Conservation (phyloP, 2,329 filamentous ascomycete species). For the Xylariaceae sp. region DNA sequence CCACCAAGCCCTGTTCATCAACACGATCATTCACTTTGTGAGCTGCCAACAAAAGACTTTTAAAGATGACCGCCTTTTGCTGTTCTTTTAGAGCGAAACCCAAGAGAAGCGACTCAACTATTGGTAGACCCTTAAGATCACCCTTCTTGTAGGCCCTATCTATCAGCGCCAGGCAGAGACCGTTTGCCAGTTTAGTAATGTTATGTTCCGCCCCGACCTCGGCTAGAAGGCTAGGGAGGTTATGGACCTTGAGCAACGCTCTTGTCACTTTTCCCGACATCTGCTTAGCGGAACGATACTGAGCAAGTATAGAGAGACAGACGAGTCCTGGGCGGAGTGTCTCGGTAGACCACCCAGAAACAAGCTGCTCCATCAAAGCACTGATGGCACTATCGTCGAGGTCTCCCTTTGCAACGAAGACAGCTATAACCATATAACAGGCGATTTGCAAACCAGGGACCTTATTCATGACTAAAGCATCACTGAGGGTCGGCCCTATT, state of each 20-base stretch:
- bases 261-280: conserved; percentile 72
- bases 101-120: conserved; percentile 64
- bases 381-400: conserved; percentile 81
- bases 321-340: conserved; percentile 75
- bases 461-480: conserved; percentile 74
- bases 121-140: conserved; percentile 57
- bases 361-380: conserved; percentile 86
- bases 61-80: conserved; percentile 67
- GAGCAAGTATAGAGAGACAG: conserved; percentile 79
- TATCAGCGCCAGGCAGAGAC: conserved; percentile 68
- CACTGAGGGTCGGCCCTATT: conserved; percentile 71
- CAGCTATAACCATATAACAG: conserved; percentile 87
- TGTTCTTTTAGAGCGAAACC: conserved; percentile 63
- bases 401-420: conserved; percentile 80
- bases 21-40: conserved; percentile 59
- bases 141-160: conserved; percentile 64
- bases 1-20: conserved; percentile 57
- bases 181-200: conserved; percentile 72
- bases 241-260: conserved; percentile 65
- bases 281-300: conserved; percentile 72
- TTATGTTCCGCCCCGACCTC: conserved; percentile 66
- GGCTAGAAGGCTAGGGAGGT: conserved; percentile 61
- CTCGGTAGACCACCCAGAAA: conserved; percentile 73
- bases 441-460: conserved; percentile 80
- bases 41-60: conserved; percentile 63